Evolutionary conservation across 768 basidiomycete genomes (phyloP), one percentile per base, ranked within the genome.

Genomic region (Xerocomus brunneocitrinus): DNA sequence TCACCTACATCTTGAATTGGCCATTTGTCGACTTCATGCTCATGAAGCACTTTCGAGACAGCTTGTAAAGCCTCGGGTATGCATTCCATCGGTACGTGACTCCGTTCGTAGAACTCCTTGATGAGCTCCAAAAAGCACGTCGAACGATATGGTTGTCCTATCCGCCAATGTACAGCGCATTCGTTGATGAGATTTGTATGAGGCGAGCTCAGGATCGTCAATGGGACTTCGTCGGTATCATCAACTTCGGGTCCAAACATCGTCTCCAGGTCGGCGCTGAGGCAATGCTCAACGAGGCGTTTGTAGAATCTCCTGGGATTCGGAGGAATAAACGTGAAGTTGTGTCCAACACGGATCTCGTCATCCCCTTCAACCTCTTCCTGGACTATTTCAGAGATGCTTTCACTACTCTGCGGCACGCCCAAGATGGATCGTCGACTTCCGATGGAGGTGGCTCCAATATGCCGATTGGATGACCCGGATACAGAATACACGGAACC

Each of bases 61-160:
- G 82, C 83, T 42, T 83, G 79, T 44, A 97, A 70, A 10, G 91
- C 95, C 69, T 98, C 97, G 0, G 89, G 89, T 49, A 98, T 83
- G 68, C 97, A 98, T 63, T 95, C 95, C 64, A 95, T 74, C 2
- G 97, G 97, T 5, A 98, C 91, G 57, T 93, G 86, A 57, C 89
- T 86, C 32, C 88, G 81, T 71, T 94, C 89, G 64, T 88, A 97
- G 65, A 93, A 85, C 47, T 87, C 83, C 57, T 84, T 87, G 49
- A 98, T 90, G 49, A 92, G 76, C 50, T 91, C 87, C 62, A 97
- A 71, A 73, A 95, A 97, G 63, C 84, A 86, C 9, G 84, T 78
- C 1, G 80, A 84, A 32, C 89, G 83, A 64, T 88, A 90, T 16
- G 87, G 74, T 57, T 87, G 85, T 2, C 84, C 81, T 56, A 98